These are phyloP conservation scores for Xylaria sp. DNA, from an alignment of 2,329 filamentous ascomycete genomes.

Conservation along the genomic window DNA sequence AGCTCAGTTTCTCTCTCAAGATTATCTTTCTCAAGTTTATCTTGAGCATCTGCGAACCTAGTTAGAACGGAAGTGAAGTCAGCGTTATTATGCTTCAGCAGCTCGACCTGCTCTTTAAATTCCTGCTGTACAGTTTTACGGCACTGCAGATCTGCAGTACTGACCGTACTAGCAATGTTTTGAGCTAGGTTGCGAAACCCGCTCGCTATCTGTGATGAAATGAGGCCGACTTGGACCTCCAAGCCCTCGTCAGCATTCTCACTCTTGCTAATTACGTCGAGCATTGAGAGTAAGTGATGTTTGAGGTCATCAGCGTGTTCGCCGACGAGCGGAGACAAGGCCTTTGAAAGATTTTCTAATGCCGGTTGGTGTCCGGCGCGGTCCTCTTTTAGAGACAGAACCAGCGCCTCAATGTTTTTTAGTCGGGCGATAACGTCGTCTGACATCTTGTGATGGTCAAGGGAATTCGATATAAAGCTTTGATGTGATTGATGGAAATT, in stretches of 20 bases:
- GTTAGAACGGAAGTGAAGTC: background rate
- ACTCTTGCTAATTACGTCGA: background rate
- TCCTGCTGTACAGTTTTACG: background rate
- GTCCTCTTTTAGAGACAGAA: background rate
- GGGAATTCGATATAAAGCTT: background rate
- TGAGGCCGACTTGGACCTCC: background rate
- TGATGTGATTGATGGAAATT: background rate
- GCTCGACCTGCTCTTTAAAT: background rate
- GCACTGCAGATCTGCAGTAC: background rate
- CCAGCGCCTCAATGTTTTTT: background rate
- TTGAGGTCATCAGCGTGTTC: background rate
- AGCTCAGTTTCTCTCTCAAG: background rate
- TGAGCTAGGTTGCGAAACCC: background rate
- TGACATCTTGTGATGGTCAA: background rate
- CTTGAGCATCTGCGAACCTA: background rate
- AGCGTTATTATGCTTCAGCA: slow-evolving; percentile 1
- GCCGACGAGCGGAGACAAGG: background rate
- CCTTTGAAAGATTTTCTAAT: background rate
- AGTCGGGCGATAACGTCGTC: background rate
- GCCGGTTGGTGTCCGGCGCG: background rate
- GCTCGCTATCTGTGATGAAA: slow-evolving; percentile 4
- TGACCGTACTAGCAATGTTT: background rate
- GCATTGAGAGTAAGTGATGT: background rate
- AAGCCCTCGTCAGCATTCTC: background rate
- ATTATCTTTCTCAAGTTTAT: background rate